These are phyloP conservation scores for Neoboletus magnificus DNA, from an alignment of 768 basidiomycete species.

Conservation along the genomic window DNA sequence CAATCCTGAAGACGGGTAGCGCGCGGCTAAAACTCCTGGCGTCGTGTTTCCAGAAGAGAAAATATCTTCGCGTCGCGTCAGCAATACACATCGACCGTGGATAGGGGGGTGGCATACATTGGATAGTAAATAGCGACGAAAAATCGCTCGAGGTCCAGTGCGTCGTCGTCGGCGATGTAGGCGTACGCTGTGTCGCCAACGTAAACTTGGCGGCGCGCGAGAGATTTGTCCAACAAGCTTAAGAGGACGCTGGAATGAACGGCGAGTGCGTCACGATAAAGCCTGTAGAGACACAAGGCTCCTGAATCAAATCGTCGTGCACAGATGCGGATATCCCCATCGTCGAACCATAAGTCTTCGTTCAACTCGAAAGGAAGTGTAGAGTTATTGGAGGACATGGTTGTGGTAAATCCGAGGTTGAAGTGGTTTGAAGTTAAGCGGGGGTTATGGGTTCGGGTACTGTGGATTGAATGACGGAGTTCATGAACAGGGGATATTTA, in stretches of 20 bases:
- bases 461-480: background rate
- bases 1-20: slow-evolving; percentile 2
- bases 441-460: background rate
- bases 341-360: slow-evolving; percentile 7
- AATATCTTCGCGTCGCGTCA: background rate
- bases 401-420: background rate
- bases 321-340: slow-evolving; percentile 1
- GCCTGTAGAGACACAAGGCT: slow-evolving; percentile 3
- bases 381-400: background rate
- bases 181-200: background rate
- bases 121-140: slow-evolving; percentile 1
- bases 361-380: background rate
- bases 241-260: background rate
- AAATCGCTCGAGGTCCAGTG: slow-evolving; percentile 6
- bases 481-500: background rate
- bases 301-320: slow-evolving; percentile 5
- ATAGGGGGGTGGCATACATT: background rate
- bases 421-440: background rate
- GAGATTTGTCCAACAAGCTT: background rate
- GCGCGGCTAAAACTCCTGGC: background rate
- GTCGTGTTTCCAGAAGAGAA: slow-evolving; percentile 1
- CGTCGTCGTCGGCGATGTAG: background rate
- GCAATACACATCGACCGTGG: background rate
- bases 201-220: background rate
- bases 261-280: slow-evolving; percentile 4